Base-by-base conservation (phyloP, 1,284 basidiomycete genomes). In the Boletellus sp. region DNA sequence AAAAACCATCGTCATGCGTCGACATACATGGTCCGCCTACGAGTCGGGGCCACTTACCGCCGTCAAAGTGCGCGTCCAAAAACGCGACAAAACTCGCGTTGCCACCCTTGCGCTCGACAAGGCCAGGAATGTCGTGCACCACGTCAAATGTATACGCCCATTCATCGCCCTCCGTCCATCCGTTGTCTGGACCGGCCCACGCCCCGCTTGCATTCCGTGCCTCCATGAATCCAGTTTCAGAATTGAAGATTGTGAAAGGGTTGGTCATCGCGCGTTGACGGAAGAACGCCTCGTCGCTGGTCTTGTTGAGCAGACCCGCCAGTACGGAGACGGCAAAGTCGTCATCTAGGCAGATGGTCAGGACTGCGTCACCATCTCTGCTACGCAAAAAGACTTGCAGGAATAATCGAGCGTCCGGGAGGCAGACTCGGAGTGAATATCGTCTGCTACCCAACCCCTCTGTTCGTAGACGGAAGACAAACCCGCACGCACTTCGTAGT, bases 81-180 rank as follows among this genome's bases (percentile, higher is more conserved):
- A 84, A 87, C 37, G 68, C 59, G 2, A 89, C 77, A 50, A 92
- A 89, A 19, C 68, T 72, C 17, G 60, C 60, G 10, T 80, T 78
- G 1, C 89, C 87, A 16, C 89, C 87, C 41, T 83, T 74, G 30
- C 73, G 71, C 48, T 75, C 66, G 16, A 87, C 79, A 19, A 93
- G 70, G 2, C 73, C 77, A 3, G 79, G 73, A 1, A 90, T 66
- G 52, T 89, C 83, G 44, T 88, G 84, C 6, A 86, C 77, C 5
- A 88, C 85, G 41, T 87, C 83, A 53, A 90, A 83, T 2, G 84
- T 81, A 62, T 91, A 91, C 8, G 83, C 84, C 87, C 87, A 90
- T 68, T 85, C 84, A 62, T 91, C 89, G 29, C 86, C 89, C 68
- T 89, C 88, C 7, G 83, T 90, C 88, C 84, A 91, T 0, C 84